These are phyloP conservation scores for Delphinella strobiligena DNA, from an alignment of 2,329 filamentous ascomycete genomes.

Conservation along the genomic window DNA sequence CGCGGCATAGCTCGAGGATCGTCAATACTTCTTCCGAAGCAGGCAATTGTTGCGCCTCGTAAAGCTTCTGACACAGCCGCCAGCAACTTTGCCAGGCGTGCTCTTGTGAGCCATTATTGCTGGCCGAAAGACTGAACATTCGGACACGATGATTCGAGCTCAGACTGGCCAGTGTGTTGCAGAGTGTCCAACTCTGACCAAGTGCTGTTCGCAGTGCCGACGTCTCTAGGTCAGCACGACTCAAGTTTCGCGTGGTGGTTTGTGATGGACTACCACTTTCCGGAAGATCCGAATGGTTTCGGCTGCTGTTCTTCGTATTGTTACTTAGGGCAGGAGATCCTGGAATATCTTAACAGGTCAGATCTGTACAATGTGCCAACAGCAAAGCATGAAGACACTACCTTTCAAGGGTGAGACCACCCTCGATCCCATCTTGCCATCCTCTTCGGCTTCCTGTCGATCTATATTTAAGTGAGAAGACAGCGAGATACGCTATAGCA, in stretches of 20 bases:
- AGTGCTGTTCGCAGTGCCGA: slow-evolving; percentile 62
- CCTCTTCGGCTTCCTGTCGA: slow-evolving; percentile 45
- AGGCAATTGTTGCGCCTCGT: slow-evolving; percentile 65
- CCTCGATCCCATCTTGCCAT: no score
- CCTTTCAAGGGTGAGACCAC: no score
- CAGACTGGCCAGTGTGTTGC: slow-evolving; percentile 76
- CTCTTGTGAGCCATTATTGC: slow-evolving; percentile 66
- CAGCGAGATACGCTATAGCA: slow-evolving; percentile 11
- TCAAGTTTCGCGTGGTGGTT: not conserved
- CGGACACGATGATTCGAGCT: slow-evolving; percentile 74
- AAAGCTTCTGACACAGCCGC: slow-evolving; percentile 82
- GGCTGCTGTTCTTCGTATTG: no score
- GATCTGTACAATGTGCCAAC: not conserved
- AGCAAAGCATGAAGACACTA: slow-evolving; percentile 16
- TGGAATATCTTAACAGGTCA: slow-evolving; percentile 28
- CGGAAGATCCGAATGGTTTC: slow-evolving; percentile 28
- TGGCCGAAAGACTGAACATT: slow-evolving; percentile 58
- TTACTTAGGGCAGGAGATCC: no score
- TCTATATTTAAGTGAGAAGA: no score
- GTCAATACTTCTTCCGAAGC: not conserved
- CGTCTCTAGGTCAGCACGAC: slow-evolving; percentile 39
- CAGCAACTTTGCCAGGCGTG: slow-evolving; percentile 90
- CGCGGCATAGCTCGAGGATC: slow-evolving; percentile 75
- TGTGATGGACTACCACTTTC: not conserved
- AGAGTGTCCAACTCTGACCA: slow-evolving; percentile 85